Evolutionary conservation across 192 early-diverging fungal species (phyloP), one percentile per base, ranked within the genome.

Genomic region (Allomyces macrogynus): DNA sequence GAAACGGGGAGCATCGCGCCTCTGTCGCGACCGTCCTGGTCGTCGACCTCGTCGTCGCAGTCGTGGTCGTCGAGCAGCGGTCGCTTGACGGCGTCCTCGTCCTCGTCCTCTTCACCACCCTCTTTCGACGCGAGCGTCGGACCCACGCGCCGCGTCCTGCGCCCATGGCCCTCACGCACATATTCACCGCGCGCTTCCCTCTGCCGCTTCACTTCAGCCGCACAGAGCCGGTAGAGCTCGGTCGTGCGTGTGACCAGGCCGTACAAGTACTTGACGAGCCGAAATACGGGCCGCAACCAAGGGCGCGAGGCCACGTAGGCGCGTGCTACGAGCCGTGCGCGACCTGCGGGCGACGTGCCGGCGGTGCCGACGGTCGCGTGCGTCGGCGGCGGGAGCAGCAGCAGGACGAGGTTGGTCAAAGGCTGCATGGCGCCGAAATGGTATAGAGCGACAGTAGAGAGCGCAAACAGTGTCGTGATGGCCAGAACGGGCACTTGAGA

Each of bases 181-280:
- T 66, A 0, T 63, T 67, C 24, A 0, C 24, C 61, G 7, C 22
- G 54, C 22, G 65, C 54, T 22, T 70, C 66, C 3, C 43, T 23
- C 43, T 73, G 68, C 26, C 67, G 43, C 14, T 66, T 67, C 0
- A 73, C 72, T 8, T 64, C 43, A 12, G 61, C 68, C 3, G 65
- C 54, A 20, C 80, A 82, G 42, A 82, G 70, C 10, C 78, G 69
- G 1, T 76, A 86, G 65, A 87, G 69, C 61, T 85, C 85, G 0
- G 86, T 74, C n/a, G 82, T 82, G 27, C 73, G 69, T 60, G 79
- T 80, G n/a, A 80, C 24, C 20, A 73, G 63, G 10, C 81, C 74
- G 61, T 73, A 67, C 40, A 82, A 27, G 63, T 67, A 68, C 66
- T 87, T 87, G 72, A 74, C 72, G 32, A 73, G 22, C 63, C 81